phyloP scores from a whole-genome alignment of 2,329 filamentous ascomycete genomes.

The Diaporthe sp. region DNA sequence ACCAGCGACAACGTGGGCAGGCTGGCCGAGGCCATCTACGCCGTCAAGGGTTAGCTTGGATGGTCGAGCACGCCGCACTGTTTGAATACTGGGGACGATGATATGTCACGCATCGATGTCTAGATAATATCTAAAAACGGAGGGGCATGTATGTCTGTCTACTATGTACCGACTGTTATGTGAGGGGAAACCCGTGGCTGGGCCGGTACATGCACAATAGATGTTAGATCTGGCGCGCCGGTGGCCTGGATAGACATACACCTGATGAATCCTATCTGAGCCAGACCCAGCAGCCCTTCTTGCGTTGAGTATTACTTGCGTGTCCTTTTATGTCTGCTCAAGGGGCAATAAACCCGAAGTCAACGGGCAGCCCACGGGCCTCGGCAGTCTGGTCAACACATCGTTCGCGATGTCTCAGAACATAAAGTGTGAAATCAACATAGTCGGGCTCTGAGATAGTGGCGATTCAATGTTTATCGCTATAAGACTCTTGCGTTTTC shows the following conservation, averaged over 20 bases:
- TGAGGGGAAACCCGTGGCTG: not conserved
- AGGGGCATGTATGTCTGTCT: not conserved
- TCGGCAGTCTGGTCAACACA: not conserved
- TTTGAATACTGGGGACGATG: not conserved
- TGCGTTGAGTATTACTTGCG: not conserved
- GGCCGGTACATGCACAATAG: slow-evolving; percentile 11
- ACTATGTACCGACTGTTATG: not conserved
- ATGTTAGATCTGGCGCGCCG: not conserved
- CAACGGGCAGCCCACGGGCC: not conserved
- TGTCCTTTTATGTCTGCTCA: not conserved
- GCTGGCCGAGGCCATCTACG: slow-evolving; percentile 87
- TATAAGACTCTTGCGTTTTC: too few species aligned
- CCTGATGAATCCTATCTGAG: not conserved
- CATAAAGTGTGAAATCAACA: not conserved
- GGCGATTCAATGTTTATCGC: not conserved
- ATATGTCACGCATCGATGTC: not conserved
- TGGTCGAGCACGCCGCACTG: not conserved
- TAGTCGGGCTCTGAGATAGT: not conserved
- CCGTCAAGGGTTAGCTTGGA: slow-evolving; percentile 76
- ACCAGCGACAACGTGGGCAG: slow-evolving; percentile 84
- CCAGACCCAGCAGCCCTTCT: too few species aligned
- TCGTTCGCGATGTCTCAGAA: not conserved
- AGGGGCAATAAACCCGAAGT: not conserved
- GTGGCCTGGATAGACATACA: not conserved
- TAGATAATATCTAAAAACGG: not conserved